A percentile compares a stretch with the other conserved stretches of the same genome.
Conservation (phyloP, 2,329 filamentous ascomycete species). For the Fonsecaea erecta region DNA sequence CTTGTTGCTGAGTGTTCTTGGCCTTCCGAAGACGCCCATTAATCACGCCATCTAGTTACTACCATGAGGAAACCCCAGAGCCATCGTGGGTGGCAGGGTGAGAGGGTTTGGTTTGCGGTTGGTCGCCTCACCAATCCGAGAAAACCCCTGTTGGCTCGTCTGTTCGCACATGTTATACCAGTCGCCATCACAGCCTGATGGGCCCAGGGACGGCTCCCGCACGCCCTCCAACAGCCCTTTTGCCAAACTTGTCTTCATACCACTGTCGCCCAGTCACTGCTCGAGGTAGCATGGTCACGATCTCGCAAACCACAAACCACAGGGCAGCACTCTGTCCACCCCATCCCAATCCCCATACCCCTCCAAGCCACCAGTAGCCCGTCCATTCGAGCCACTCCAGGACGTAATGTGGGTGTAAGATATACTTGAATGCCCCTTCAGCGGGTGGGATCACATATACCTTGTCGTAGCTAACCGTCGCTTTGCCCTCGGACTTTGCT, state of each 20-base stretch:
- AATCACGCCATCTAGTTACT: constrained; percentile 1
- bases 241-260: constrained; percentile 88
- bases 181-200: constrained; percentile 4
- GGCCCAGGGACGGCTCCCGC: constrained; percentile 70
- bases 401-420: constrained; percentile 93
- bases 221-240: constrained; percentile 73
- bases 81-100: not conserved
- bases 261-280: constrained; percentile 80
- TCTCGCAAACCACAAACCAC: constrained; percentile 82
- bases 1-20: not conserved
- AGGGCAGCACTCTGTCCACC: constrained; percentile 74
- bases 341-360: constrained; percentile 44
- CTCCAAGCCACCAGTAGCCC: constrained; percentile 73
- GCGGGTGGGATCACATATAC: constrained; percentile 84
- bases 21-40: not conserved
- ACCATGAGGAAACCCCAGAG: not conserved
- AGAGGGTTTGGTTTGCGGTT: not conserved
- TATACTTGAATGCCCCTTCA: constrained; percentile 73
- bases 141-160: not conserved
- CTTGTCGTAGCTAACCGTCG: constrained; percentile 67
- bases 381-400: constrained; percentile 96
- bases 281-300: constrained; percentile 86
- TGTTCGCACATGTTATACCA: not conserved
- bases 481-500: constrained; percentile 38
- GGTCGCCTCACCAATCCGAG: not conserved